Evolutionary conservation across 202 grass and related monocot species (phyloP).

Genomic region (Setaria viridis): DNA sequence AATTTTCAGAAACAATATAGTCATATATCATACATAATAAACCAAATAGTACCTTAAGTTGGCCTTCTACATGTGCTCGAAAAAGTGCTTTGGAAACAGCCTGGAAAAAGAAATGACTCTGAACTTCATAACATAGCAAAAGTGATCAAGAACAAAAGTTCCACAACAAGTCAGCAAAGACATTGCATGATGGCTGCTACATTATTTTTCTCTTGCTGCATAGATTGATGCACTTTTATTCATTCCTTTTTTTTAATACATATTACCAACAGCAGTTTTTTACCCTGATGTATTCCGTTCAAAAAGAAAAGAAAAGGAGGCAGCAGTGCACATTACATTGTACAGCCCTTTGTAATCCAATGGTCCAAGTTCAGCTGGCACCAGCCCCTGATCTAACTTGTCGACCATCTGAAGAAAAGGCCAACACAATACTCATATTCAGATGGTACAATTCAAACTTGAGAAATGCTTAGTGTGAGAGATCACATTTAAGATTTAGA

Average conservation of each 20-base stretch:
- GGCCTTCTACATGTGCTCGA: slow-evolving; percentile 98
- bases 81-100: slow-evolving; percentile 91
- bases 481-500: slow-evolving; percentile 2
- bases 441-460: slow-evolving; percentile 37
- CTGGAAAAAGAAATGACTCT: slow-evolving; percentile 53
- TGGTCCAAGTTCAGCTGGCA: slow-evolving; percentile 81
- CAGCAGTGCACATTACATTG: slow-evolving; percentile 57
- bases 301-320: slow-evolving; percentile 25
- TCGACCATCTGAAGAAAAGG: slow-evolving; percentile 85
- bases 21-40: slow-evolving; percentile 36
- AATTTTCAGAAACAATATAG: slow-evolving; percentile 44
- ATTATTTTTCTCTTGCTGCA: not conserved
- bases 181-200: not conserved
- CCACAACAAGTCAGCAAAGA: not conserved
- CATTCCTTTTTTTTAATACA: not conserved
- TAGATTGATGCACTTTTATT: not conserved
- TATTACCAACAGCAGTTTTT: slow-evolving; percentile 9
- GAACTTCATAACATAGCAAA: slow-evolving; percentile 43
- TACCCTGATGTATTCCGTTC: not conserved
- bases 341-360: slow-evolving; percentile 92
- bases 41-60: slow-evolving; percentile 79
- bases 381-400: slow-evolving; percentile 89
- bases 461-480: slow-evolving; percentile 16
- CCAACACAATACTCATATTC: slow-evolving; percentile 37
- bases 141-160: not conserved